Evolutionary conservation across 1,284 basidiomycete species (phyloP).

Genomic region (Heterobasidion parviporum): DNA sequence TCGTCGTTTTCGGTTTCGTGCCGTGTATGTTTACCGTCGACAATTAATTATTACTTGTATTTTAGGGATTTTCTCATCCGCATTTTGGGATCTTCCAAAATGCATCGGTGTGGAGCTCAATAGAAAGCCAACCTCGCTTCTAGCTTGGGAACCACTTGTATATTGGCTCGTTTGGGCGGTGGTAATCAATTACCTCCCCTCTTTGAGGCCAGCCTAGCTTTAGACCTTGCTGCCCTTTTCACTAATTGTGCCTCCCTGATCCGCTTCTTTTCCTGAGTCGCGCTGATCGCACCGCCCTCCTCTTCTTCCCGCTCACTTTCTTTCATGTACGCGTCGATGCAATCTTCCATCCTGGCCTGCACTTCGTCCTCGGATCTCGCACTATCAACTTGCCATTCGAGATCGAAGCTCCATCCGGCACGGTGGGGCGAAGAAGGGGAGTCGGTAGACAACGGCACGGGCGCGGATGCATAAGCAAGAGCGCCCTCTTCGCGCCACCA

Average conservation of each 20-base stretch:
- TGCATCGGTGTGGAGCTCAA: too few species aligned
- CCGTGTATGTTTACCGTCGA: background rate
- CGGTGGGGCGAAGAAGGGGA: constrained; percentile 4
- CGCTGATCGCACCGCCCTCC: constrained; percentile 50
- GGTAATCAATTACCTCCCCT: background rate
- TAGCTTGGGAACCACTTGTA: too few species aligned
- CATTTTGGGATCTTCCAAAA: too few species aligned
- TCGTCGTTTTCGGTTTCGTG: background rate
- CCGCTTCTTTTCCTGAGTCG: constrained; percentile 64
- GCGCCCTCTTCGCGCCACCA: constrained; percentile 81
- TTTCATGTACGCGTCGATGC: constrained; percentile 48
- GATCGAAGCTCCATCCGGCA: constrained; percentile 70
- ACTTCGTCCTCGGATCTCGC: constrained; percentile 25
- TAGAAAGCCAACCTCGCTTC: too few species aligned
- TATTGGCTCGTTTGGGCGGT: too few species aligned
- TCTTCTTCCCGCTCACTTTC: constrained; percentile 38
- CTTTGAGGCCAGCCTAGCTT: constrained; percentile 18
- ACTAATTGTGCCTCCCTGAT: constrained; percentile 42
- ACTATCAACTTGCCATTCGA: constrained; percentile 49
- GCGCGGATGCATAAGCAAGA: constrained; percentile 36
- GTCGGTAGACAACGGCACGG: constrained; percentile 17
- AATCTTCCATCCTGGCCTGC: constrained; percentile 61
- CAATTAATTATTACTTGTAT: background rate
- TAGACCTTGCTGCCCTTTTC: constrained; percentile 24
- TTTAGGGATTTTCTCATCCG: background rate